These are phyloP conservation scores for Hymenoscyphus fraxineus DNA, from an alignment of 2,329 filamentous ascomycete genomes.

Conservation along the genomic window DNA sequence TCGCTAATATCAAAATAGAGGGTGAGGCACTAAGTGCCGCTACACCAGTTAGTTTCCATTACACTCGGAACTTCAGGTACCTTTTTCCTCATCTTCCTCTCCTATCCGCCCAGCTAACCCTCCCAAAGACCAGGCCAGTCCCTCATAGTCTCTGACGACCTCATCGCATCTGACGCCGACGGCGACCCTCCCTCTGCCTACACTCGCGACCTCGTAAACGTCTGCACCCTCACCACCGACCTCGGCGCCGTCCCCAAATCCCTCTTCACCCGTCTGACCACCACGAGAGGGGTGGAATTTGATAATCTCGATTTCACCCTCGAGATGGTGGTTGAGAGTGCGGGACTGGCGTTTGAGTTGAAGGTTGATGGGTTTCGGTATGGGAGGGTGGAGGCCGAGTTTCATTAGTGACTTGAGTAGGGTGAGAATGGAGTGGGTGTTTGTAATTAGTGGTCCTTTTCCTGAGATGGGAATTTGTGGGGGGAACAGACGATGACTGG, in stretches of 20 bases:
- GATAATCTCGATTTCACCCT: constrained; percentile 79
- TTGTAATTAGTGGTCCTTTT: not conserved
- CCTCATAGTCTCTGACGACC: constrained; percentile 69
- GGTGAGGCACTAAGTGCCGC: constrained; percentile 72
- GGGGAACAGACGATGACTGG: too few relatives aligned
- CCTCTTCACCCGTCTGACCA: constrained; percentile 71
- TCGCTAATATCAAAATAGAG: constrained; percentile 37
- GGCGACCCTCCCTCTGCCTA: constrained; percentile 54
- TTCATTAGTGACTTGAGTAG: constrained; percentile 46
- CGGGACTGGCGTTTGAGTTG: constrained; percentile 71
- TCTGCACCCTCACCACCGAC: constrained; percentile 79
- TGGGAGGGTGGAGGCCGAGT: constrained; percentile 73
- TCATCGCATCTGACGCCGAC: constrained; percentile 72
- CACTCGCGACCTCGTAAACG: constrained; percentile 61
- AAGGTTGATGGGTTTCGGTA: constrained; percentile 76
- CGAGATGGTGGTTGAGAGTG: constrained; percentile 78
- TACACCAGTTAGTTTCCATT: constrained; percentile 75
- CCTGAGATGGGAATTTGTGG: too few relatives aligned
- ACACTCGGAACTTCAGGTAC: constrained; percentile 69
- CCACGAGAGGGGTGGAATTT: constrained; percentile 75
- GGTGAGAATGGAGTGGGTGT: not conserved
- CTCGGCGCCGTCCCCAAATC: constrained; percentile 69
- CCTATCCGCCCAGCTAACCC: not conserved
- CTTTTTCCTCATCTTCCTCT: not conserved
- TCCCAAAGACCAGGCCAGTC: constrained; percentile 63